Evolutionary conservation across 768 basidiomycete genomes (phyloP), one percentile per base, ranked within the genome.

Genomic region (Lactarius sanguifluus): DNA sequence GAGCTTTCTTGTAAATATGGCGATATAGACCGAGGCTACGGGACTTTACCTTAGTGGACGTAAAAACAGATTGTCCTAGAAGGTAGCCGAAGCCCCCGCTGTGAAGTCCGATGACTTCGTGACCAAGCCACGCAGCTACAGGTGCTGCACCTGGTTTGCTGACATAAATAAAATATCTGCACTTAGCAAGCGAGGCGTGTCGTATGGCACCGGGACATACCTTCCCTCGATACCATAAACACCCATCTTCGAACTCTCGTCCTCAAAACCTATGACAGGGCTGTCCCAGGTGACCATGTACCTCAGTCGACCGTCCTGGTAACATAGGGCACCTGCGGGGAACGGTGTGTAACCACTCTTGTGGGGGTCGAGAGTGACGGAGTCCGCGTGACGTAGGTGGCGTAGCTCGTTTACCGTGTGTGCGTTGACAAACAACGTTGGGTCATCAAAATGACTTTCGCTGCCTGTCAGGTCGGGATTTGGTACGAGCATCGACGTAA

Each of bases 81-180:
- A 83, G 70, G 12, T 68, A 70, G 1, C 81, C 81, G 64, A 79
- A 75, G 0, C 81, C 82, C 2, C 70, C 61, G 34, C 72, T 68
- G 66, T 80, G 70, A n/a, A 82, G 73, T 0, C 81, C 80, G n/a
- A 82, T 72, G 20, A 80, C 76, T 28, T 72, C 61, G 67, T 82
- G 80, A 12, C 75, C 73, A 8, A 82, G 66, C 54, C 69, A 83
- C 0, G 71, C 72, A 1, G 80, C 77, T 1, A 76, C 75, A 0
- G 81, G 73, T 0, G 81, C 72, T 2, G 82, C 82, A 50, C 81
- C 82, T 13, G 82, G 80, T 74, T 83, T 83, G 67, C 82, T 82
- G 62, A 45, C 38, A 45, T 36, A 36, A 52, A 36, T 36, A 45
- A n/a, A 30, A 43, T 15, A 20, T 10, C 15, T 10, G 23, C 16